These are phyloP conservation scores for Gynochthodes officinalis DNA, from an alignment of 257 asterid genomes.

Conservation along the genomic window DNA sequence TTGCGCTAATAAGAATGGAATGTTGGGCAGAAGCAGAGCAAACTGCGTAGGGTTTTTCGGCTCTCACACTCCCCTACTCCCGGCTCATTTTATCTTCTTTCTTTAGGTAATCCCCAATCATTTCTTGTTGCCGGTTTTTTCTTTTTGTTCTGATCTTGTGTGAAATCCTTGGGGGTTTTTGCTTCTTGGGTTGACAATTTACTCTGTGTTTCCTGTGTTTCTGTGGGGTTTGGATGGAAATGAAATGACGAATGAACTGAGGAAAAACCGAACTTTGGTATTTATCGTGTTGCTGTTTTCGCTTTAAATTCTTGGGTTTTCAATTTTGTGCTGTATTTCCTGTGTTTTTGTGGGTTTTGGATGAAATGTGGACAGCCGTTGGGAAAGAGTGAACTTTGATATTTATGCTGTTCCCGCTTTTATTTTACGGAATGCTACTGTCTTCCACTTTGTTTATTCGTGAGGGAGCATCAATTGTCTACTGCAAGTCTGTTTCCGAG, in stretches of 20 bases:
- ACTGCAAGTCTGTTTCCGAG: not conserved
- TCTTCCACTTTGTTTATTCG: not conserved
- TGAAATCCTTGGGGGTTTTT: not conserved
- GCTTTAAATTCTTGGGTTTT: not conserved
- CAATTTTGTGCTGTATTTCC: not conserved
- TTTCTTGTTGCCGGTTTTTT: not conserved
- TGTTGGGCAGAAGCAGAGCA: slow-evolving; percentile 4
- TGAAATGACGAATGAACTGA: not conserved
- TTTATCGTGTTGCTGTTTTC: not conserved
- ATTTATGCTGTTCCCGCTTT: not conserved
- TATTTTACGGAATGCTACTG: not conserved
- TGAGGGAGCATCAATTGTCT: not conserved
- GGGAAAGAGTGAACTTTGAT: not conserved
- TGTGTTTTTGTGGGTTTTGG: not conserved
- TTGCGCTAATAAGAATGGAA: slow-evolving; percentile 5
- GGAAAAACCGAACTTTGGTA: not conserved
- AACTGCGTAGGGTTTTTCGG: slow-evolving; percentile 24
- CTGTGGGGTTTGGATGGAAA: not conserved
- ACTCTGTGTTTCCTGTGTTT: not conserved
- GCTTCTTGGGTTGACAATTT: not conserved
- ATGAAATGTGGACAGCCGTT: too few relatives aligned
- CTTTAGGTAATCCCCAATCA: not conserved
- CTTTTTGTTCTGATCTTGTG: not conserved
- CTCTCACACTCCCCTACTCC: not conserved
- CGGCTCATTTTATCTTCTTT: not conserved